A percentile compares a stretch with the other conserved stretches of the same genome.
These are phyloP conservation scores for Panicum miliaceum DNA, from an alignment of 176 grass and related monocot species.

Conservation along the genomic window DNA sequence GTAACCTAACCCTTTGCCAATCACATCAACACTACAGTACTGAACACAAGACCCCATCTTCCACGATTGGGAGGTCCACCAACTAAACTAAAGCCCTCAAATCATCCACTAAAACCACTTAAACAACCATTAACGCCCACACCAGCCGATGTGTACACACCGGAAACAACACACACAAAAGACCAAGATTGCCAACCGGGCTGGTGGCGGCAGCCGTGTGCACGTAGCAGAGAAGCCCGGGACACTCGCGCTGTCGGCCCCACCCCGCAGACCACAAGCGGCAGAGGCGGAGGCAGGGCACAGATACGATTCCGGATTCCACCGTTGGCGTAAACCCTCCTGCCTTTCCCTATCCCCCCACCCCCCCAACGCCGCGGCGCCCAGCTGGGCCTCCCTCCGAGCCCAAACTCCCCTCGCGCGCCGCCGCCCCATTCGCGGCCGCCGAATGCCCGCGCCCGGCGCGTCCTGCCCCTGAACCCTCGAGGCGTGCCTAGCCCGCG, in stretches of 20 bases:
- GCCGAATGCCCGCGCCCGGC: conserved; percentile 19
- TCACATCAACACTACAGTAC: not conserved
- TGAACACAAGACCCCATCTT: not conserved
- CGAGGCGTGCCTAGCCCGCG: conserved; percentile 7
- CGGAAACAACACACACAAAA: not conserved
- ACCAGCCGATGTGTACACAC: not conserved
- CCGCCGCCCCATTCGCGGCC: conserved; percentile 35
- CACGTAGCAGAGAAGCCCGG: not conserved
- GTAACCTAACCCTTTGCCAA: not conserved
- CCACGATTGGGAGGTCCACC: not conserved
- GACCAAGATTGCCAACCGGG: not conserved
- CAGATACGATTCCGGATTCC: conserved; percentile 47
- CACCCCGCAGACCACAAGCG: not conserved
- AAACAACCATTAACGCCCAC: not conserved
- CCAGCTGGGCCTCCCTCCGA: not conserved
- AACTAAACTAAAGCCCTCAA: not conserved
- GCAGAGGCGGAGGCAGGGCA: not conserved
- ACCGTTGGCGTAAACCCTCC: conserved; percentile 52
- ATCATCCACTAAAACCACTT: not conserved
- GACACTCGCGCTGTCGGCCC: not conserved
- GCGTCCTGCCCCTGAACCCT: conserved; percentile 14
- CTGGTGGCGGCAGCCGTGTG: conserved; percentile 14
- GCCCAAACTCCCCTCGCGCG: not conserved
- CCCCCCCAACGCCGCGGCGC: not conserved
- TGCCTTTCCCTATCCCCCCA: conserved; percentile 20